Evolutionary conservation across 371 early-diverging fungal species (phyloP).

Genomic region (Actinomortierella wolfii): DNA sequence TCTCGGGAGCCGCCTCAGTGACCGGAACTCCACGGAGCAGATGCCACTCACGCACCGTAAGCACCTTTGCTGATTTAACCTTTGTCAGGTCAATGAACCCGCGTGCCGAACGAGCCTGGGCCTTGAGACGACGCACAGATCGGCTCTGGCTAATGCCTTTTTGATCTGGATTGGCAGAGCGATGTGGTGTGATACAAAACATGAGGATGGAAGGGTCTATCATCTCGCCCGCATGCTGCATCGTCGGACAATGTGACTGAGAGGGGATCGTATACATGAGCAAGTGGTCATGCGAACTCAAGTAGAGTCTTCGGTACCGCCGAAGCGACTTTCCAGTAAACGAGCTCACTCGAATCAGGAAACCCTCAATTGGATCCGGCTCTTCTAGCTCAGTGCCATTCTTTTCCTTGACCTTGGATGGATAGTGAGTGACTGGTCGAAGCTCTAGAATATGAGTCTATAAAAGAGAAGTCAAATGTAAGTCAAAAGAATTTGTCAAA

Average conservation of each 20-base stretch:
- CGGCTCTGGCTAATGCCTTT: conserved; percentile 34
- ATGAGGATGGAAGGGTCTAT: conserved; percentile 31
- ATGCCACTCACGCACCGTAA: conserved; percentile 33
- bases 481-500: neutral
- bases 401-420: conserved; percentile 41
- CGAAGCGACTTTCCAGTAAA: conserved; percentile 50
- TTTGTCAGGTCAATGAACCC: conserved; percentile 61
- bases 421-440: conserved; percentile 57
- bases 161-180: conserved; percentile 34
- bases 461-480: neutral
- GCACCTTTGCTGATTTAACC: conserved; percentile 26
- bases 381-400: conserved; percentile 49
- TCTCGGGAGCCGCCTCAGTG: conserved; percentile 9
- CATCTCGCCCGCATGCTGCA: conserved; percentile 19
- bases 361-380: conserved; percentile 63
- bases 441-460: conserved; percentile 64
- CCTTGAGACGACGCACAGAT: conserved; percentile 51
- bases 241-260: conserved; percentile 32
- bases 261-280: conserved; percentile 48
- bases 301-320: conserved; percentile 47
- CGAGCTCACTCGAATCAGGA: conserved; percentile 49
- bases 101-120: conserved; percentile 49
- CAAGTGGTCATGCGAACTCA: conserved; percentile 59
- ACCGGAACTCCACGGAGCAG: conserved; percentile 7
- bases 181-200: conserved; percentile 43